Conservation (phyloP, 176 grass and related monocot genomes). For the Luzula sylvatica region DNA sequence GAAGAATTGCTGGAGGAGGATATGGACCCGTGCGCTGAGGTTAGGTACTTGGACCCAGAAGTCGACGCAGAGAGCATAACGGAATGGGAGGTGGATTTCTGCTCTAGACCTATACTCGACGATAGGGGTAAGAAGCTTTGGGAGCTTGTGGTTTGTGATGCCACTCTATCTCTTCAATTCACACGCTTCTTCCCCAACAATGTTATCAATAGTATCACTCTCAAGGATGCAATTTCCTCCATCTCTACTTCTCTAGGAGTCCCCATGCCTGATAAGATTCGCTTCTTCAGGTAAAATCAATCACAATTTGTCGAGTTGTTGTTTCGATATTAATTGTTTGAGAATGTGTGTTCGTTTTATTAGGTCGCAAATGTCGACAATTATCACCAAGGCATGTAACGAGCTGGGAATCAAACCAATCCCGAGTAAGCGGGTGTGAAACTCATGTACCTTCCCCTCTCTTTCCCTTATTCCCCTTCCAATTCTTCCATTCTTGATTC, state of each 20-base stretch:
- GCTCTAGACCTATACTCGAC: conserved; percentile 86
- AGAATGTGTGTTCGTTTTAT: background rate
- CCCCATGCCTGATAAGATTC: conserved; percentile 64
- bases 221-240: conserved; percentile 69
- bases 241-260: conserved; percentile 42
- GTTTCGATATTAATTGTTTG: background rate
- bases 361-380: conserved; percentile 85
- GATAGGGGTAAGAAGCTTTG: conserved; percentile 82
- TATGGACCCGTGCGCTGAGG: conserved; percentile 55
- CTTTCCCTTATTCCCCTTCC: conserved; percentile 3
- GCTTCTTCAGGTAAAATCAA: conserved; percentile 60
- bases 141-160: conserved; percentile 89
- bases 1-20: conserved; percentile 21
- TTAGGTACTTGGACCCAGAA: conserved; percentile 66
- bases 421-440: conserved; percentile 53
- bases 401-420: conserved; percentile 84
- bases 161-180: conserved; percentile 89
- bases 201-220: conserved; percentile 91
- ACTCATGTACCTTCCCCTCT: conserved; percentile 8
- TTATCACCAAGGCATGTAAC: conserved; percentile 74
- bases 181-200: conserved; percentile 97
- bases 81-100: conserved; percentile 98
- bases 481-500: background rate
- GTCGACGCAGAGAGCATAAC: conserved; percentile 49
- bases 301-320: background rate